Conservation (phyloP, 2,329 filamentous ascomycete species). For the Fonsecaea erecta region DNA sequence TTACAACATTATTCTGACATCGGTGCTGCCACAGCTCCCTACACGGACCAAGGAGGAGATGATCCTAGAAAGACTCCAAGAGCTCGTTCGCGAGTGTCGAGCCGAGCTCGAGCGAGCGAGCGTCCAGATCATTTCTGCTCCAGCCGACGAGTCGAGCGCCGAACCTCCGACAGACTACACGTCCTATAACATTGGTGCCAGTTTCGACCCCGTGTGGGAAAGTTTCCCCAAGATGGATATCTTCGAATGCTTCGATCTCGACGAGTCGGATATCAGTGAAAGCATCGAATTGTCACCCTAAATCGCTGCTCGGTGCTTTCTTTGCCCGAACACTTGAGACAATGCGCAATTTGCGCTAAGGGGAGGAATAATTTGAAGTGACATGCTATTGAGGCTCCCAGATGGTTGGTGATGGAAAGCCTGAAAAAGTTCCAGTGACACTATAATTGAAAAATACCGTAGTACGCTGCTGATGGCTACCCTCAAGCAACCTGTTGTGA, state of each 20-base stretch:
- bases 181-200: background rate
- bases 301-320: background rate
- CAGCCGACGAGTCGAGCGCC: background rate
- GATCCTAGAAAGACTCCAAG: constrained; percentile 21
- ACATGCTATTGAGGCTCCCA: too few relatives aligned
- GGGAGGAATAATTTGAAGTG: too few relatives aligned
- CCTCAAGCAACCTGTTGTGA: too few relatives aligned
- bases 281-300: background rate
- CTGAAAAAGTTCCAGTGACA: too few relatives aligned
- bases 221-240: constrained; percentile 24
- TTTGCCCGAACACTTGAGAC: background rate
- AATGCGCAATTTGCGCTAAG: background rate
- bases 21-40: constrained; percentile 13
- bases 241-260: background rate
- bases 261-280: background rate
- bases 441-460: too few relatives aligned
- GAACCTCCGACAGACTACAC: background rate
- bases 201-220: constrained; percentile 26
- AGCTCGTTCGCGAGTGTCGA: constrained; percentile 19
- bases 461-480: too few relatives aligned
- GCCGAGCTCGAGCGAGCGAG: constrained; percentile 17
- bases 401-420: too few relatives aligned
- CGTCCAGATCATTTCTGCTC: constrained; percentile 7
- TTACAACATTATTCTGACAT: constrained; percentile 32
- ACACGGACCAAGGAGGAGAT: constrained; percentile 8